Conservation (phyloP, 1,284 basidiomycete genomes). For the Macrocystidia cucumis region DNA sequence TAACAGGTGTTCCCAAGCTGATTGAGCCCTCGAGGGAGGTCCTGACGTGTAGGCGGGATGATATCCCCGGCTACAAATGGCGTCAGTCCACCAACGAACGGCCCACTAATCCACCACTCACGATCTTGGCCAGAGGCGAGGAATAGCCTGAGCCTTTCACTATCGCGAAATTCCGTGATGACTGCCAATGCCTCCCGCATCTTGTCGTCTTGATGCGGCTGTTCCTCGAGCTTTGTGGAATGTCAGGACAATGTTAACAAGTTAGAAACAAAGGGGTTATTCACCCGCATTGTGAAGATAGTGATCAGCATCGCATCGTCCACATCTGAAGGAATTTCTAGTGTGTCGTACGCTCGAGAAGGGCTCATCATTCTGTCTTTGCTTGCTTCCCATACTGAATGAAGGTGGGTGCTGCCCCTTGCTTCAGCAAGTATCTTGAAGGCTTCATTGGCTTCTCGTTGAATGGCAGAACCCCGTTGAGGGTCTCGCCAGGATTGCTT, state of each 20-base stretch:
- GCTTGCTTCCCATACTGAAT: slow-evolving; percentile 44
- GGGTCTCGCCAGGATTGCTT: slow-evolving; percentile 55
- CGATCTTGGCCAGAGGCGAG: slow-evolving; percentile 63
- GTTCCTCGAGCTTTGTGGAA: slow-evolving; percentile 66
- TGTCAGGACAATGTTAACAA: slow-evolving; percentile 8
- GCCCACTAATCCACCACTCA: slow-evolving; percentile 30
- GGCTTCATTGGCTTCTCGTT: slow-evolving; percentile 51
- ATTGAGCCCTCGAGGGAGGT: slow-evolving; percentile 81
- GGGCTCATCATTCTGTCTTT: slow-evolving; percentile 59
- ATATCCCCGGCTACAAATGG: slow-evolving; percentile 52
- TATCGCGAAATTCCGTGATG: slow-evolving; percentile 68
- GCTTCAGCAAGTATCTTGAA: slow-evolving; percentile 58
- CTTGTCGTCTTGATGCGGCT: slow-evolving; percentile 48
- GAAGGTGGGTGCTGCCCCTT: slow-evolving; percentile 40
- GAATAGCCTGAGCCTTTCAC: slow-evolving; percentile 62
- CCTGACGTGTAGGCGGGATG: slow-evolving; percentile 38
- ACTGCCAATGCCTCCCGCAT: slow-evolving; percentile 62
- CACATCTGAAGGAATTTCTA: slow-evolving; percentile 63
- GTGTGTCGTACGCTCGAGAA: slow-evolving; percentile 63
- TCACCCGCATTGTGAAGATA: slow-evolving; percentile 66
- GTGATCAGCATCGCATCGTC: slow-evolving; percentile 75
- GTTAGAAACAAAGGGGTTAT: slow-evolving; percentile 14
- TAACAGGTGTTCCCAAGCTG: slow-evolving; percentile 95
- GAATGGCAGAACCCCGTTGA: slow-evolving; percentile 31
- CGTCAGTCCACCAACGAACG: slow-evolving; percentile 3